Conservation (phyloP, 192 early-diverging fungal genomes). For the Rhizophagus prolifer region DNA sequence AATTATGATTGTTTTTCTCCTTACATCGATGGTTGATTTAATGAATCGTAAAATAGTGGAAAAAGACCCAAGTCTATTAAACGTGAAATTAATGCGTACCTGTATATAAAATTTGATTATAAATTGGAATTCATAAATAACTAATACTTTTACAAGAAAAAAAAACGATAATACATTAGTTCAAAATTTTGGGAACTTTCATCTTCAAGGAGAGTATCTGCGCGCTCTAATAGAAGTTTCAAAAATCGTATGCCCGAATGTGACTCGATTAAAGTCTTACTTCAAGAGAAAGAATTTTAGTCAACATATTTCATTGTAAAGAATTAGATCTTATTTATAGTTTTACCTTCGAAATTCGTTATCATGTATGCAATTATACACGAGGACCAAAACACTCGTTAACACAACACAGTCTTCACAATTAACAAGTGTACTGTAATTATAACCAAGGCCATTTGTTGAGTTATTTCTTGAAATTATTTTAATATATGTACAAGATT, state of each 20-base stretch:
- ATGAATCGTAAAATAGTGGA: constrained; percentile 1
- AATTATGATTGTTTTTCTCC: no score
- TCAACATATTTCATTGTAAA: background rate
- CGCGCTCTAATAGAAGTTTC: constrained; percentile 12
- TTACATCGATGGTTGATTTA: constrained; percentile 6
- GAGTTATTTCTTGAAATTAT: background rate
- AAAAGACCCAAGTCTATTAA: constrained; percentile 24
- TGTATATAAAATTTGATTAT: background rate
- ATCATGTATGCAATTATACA: constrained; percentile 11
- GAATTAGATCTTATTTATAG: background rate
- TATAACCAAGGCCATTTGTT: background rate
- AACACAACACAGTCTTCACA: background rate
- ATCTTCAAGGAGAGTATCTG: constrained; percentile 2
- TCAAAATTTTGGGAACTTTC: constrained; percentile 24
- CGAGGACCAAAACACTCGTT: background rate
- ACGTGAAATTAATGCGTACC: constrained; percentile 17
- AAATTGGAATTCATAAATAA: background rate
- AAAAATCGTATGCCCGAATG: background rate
- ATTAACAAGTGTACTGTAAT: background rate
- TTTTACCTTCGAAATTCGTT: constrained; percentile 2
- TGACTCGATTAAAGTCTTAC: constrained; percentile 14
- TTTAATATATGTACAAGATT: background rate
- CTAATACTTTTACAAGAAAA: background rate
- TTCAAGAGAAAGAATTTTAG: background rate
- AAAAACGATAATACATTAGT: constrained; percentile 17